Conservation (phyloP, 768 basidiomycete species). For the Pisolithus orientalis region DNA sequence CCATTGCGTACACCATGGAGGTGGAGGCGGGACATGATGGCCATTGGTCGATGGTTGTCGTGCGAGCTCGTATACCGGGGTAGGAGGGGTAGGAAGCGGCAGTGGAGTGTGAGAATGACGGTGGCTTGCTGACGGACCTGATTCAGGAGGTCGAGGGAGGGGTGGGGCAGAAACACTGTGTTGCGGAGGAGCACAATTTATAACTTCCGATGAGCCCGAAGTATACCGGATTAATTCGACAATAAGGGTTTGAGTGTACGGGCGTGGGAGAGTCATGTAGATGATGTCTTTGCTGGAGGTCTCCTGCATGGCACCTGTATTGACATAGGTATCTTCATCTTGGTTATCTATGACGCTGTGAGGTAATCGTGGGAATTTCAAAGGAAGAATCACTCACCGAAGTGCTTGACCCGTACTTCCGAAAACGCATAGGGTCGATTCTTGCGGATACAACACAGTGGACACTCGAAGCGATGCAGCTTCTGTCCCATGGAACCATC, state of each 20-base stretch:
- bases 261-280: conserved; percentile 58
- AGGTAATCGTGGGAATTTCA: conserved; percentile 3
- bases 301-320: conserved; percentile 69
- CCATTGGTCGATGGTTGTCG: conserved; percentile 27
- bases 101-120: conserved; percentile 24
- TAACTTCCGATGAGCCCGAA: conserved; percentile 25
- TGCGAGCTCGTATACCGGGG: conserved; percentile 27
- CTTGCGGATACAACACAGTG: conserved; percentile 73
- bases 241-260: conserved; percentile 62
- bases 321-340: conserved; percentile 57
- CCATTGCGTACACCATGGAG: conserved; percentile 30
- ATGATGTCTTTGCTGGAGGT: conserved; percentile 67
- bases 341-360: conserved; percentile 32
- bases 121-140: conserved; percentile 24
- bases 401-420: conserved; percentile 66
- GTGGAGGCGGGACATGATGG: conserved; percentile 30
- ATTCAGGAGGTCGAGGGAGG: conserved; percentile 19
- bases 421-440: conserved; percentile 65
- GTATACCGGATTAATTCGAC: conserved; percentile 58
- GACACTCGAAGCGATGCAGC: conserved; percentile 55
- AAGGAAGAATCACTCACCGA: conserved; percentile 35
- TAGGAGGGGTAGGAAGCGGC: conserved; percentile 28
- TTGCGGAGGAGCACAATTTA: conserved; percentile 11
- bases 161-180: conserved; percentile 13
- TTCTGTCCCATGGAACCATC: conserved; percentile 32